A percentile compares a stretch with the other conserved stretches of the same genome.
Evolutionary conservation across 495 filamentous ascomycete genomes (phyloP).

Genomic region (Hyaloscypha bicolor): DNA sequence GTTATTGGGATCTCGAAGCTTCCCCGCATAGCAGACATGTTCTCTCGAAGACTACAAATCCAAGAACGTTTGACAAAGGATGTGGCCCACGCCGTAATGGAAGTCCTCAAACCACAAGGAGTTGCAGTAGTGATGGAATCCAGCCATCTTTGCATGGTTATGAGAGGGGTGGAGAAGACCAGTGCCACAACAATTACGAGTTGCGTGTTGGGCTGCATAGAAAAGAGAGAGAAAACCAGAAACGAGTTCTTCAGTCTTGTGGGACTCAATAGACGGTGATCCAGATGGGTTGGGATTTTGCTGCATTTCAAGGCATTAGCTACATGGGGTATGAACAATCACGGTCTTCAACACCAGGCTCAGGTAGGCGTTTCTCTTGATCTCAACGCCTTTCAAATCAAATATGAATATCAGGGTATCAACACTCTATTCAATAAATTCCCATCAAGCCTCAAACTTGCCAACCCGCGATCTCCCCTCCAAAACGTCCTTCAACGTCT

Average conservation of each 20-base stretch:
- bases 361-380: slow-evolving; percentile 25
- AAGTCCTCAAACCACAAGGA: slow-evolving; percentile 90
- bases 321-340: slow-evolving; percentile 12
- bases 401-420: neutral
- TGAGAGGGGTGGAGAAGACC: slow-evolving; percentile 67
- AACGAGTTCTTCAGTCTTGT: slow-evolving; percentile 89
- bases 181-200: slow-evolving; percentile 87
- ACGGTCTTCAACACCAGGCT: slow-evolving; percentile 35
- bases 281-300: slow-evolving; percentile 3
- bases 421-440: neutral
- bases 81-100: slow-evolving; percentile 90
- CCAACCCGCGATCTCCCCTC: slow-evolving; percentile 1
- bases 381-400: slow-evolving; percentile 34
- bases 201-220: slow-evolving; percentile 93
- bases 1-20: slow-evolving; percentile 96
- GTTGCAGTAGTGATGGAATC: slow-evolving; percentile 98
- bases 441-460: slow-evolving; percentile 4
- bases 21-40: slow-evolving; percentile 96
- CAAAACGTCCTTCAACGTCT: slow-evolving; percentile 7
- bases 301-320: slow-evolving; percentile 18
- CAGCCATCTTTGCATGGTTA: slow-evolving; percentile 96
- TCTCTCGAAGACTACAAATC: slow-evolving; percentile 87
- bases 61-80: slow-evolving; percentile 96
- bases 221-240: slow-evolving; percentile 86
- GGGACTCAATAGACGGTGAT: slow-evolving; percentile 59